Percentiles rank a stretch among this genome's conserved stretches.
phyloP scores from a whole-genome alignment of 1,139 yeast species.

The Yamadazyma diospyri region DNA sequence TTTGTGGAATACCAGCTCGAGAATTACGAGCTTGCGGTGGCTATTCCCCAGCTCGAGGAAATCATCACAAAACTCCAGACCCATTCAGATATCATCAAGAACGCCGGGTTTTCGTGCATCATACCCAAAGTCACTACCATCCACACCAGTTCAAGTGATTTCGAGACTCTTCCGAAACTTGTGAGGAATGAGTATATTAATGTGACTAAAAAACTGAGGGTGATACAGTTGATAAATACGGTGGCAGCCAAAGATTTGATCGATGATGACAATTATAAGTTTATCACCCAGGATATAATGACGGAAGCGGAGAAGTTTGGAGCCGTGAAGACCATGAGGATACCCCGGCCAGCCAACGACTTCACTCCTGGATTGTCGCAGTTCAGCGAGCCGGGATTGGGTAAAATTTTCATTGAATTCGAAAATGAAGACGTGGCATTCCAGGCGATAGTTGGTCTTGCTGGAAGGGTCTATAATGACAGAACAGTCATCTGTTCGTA shows the following conservation, averaged over 20 bases:
- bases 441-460: conserved; percentile 56
- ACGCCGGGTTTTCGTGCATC: conserved; percentile 35
- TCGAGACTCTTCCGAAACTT: conserved; percentile 27
- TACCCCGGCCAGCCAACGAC: conserved; percentile 55
- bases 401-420: conserved; percentile 70
- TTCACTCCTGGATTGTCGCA: conserved; percentile 43
- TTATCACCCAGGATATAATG: conserved; percentile 50
- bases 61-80: conserved; percentile 13
- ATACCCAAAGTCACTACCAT: conserved; percentile 27
- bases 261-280: conserved; percentile 47
- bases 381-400: conserved; percentile 57
- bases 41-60: conserved; percentile 16
- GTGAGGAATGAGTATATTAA: conserved; percentile 32
- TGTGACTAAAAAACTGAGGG: conserved; percentile 43
- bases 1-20: conserved; percentile 31
- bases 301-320: conserved; percentile 55
- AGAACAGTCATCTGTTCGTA: conserved; percentile 68
- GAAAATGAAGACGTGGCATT: conserved; percentile 48
- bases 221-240: conserved; percentile 63
- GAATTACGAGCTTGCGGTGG: background rate
- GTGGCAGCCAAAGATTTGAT: conserved; percentile 62
- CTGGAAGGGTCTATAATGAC: conserved; percentile 68
- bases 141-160: conserved; percentile 35
- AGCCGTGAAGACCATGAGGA: conserved; percentile 47
- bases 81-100: conserved; percentile 17